Base-by-base conservation (phyloP, 148 eudicot species). In the Salicornia ramosissima region DNA sequence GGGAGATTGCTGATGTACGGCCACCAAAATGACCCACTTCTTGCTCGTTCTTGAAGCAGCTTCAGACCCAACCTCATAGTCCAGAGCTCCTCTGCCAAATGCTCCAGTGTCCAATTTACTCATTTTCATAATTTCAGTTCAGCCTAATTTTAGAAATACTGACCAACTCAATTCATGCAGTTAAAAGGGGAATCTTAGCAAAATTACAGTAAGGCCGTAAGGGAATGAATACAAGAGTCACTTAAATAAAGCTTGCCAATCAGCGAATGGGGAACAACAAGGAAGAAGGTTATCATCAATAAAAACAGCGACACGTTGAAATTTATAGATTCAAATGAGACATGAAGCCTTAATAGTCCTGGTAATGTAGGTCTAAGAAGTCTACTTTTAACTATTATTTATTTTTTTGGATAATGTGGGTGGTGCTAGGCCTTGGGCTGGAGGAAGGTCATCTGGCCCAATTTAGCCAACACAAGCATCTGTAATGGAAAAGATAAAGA, bases 11-110 rank as follows among this genome's bases (percentile, higher is more conserved):
- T 83, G 80, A 93, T 88, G 72, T 93, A 93, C 29, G 96, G 95
- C 98, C 98, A 90, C 98, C 98, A 93, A 75, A 86, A 90, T 24
- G 96, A 90, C 75, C 86, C 92, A 25, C 74, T 59, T 72, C 83
- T 93, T 64, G 96, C 88, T 78, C 96, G 82, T 78, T 93, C 98
- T 81, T 85, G 90, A 61, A 93, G 88, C 71, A 93, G 88, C 83
- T 83, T 90, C 74, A 93, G 69, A 66, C 96, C 96, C 80, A 93
- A 72, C 79, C 67, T 86, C 98, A 93, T 86, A 58, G 96, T 85
- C 98, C 98, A 93, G 24, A 93, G 90, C 78, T 93, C 96, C 86
- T 88, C 98, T 93, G 98, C 80, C 95, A 93, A 88, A 86, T 80
- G 84, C 90, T 86, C 83, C 86, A 83, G 72, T 77, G 78, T 80